These are phyloP conservation scores for Phycomyces nitens DNA, from an alignment of 192 early-diverging fungal genomes.

Conservation along the genomic window DNA sequence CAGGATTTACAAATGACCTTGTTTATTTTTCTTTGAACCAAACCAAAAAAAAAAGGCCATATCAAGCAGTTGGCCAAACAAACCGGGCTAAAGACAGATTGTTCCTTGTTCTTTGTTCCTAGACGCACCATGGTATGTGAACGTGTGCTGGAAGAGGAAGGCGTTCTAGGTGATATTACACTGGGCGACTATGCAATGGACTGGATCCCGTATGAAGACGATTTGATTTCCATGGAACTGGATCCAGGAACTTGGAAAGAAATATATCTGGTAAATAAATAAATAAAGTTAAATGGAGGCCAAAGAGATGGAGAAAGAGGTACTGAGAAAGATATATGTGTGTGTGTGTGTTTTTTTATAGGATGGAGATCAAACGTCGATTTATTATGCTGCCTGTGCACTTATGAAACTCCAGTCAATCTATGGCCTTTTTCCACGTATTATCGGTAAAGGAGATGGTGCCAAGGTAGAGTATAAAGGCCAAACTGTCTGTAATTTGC, in stretches of 20 bases:
- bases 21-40: no score
- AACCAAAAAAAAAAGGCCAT: slow-evolving; percentile 31
- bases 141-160: slow-evolving; percentile 90
- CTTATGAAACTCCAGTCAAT: slow-evolving; percentile 88
- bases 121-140: slow-evolving; percentile 87
- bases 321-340: no score
- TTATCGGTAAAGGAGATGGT: slow-evolving; percentile 86
- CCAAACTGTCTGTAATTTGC: no score
- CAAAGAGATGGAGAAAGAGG: not conserved
- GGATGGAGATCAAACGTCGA: slow-evolving; percentile 73
- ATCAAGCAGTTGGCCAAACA: slow-evolving; percentile 23
- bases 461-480: slow-evolving; percentile 52
- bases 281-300: not conserved
- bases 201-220: slow-evolving; percentile 85
- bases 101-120: slow-evolving; percentile 85
- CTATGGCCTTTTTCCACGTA: slow-evolving; percentile 86
- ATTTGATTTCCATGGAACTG: slow-evolving; percentile 87
- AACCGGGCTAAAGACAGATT: slow-evolving; percentile 36
- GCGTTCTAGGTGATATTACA: slow-evolving; percentile 82
- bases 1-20: no score
- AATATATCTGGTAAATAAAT: slow-evolving; percentile 56
- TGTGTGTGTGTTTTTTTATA: no score
- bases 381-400: slow-evolving; percentile 72
- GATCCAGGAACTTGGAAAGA: slow-evolving; percentile 75
- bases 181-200: slow-evolving; percentile 90